Evolutionary conservation across 148 eudicot species (phyloP).

Genomic region (Cornus florida): DNA sequence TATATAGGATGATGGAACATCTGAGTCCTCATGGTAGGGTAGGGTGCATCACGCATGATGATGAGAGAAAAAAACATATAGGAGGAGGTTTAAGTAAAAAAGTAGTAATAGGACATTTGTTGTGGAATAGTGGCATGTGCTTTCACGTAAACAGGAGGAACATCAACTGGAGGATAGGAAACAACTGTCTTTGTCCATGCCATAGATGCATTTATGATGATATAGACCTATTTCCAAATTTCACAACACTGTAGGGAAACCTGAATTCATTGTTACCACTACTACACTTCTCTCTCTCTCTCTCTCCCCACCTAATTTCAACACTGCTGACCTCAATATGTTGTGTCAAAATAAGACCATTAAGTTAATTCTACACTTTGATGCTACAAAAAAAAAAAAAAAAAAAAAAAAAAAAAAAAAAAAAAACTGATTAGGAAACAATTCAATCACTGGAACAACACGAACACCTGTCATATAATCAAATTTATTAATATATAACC

Average conservation of each 20-base stretch:
- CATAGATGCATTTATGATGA: not conserved
- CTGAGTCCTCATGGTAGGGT: not conserved
- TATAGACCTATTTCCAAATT: not conserved
- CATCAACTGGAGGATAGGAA: conserved; percentile 14
- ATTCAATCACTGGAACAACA: too few species aligned
- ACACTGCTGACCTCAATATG: too few species aligned
- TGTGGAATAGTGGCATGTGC: conserved; percentile 5
- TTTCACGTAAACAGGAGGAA: not conserved
- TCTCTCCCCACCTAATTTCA: not conserved
- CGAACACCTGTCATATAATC: too few species aligned
- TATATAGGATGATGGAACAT: not conserved
- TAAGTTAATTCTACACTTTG: too few species aligned
- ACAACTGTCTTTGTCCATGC: conserved; percentile 16
- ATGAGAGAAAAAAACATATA: not conserved
- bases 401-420: too few species aligned
- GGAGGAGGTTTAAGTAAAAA: too few species aligned
- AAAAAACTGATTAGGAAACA: too few species aligned
- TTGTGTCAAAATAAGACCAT: too few species aligned
- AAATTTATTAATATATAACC: too few species aligned
- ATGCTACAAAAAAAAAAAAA: too few species aligned
- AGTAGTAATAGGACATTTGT: conserved; percentile 5
- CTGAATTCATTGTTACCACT: not conserved
- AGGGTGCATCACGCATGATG: not conserved
- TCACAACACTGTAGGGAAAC: not conserved
- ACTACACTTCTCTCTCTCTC: not conserved